Evolutionary conservation across 2,329 filamentous ascomycete species (phyloP).

Genomic region (Phialocephala sp.): DNA sequence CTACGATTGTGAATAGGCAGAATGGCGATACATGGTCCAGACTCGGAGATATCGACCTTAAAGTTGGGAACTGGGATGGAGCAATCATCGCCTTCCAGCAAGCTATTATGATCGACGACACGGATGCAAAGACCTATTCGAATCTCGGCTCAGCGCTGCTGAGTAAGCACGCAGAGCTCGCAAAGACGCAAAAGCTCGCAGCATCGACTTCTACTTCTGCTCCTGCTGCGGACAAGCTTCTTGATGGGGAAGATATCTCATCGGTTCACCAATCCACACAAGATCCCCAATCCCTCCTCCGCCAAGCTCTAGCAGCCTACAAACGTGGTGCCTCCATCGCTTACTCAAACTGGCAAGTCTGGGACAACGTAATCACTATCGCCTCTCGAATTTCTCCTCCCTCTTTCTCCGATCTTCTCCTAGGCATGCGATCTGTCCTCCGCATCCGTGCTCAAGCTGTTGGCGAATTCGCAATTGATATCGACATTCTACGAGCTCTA

Average conservation of each 20-base stretch:
- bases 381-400: conserved; percentile 79
- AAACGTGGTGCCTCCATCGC: conserved; percentile 86
- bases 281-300: conserved; percentile 56
- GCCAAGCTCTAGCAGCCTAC: conserved; percentile 81
- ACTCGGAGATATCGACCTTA: conserved; percentile 84
- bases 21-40: conserved; percentile 88
- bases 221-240: conserved; percentile 36
- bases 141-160: conserved; percentile 88
- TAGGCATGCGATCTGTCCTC: conserved; percentile 76
- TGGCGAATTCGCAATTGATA: conserved; percentile 80
- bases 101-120: conserved; percentile 83
- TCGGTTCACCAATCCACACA: conserved; percentile 35
- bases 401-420: conserved; percentile 75
- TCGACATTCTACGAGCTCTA: conserved; percentile 72
- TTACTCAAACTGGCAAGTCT: conserved; percentile 88
- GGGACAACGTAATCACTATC: conserved; percentile 94
- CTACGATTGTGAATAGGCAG: conserved; percentile 78
- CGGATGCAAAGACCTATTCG: conserved; percentile 91
- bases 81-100: conserved; percentile 85
- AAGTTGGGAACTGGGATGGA: conserved; percentile 75
- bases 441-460: conserved; percentile 69
- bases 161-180: conserved; percentile 64
- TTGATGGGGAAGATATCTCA: conserved; percentile 29
- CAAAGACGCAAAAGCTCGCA: conserved; percentile 45
- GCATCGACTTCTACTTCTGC: conserved; percentile 36